A percentile compares a stretch with the other conserved stretches of the same genome.
Conservation (phyloP, 768 basidiomycete species). For the Psilocybe cyanescens region DNA sequence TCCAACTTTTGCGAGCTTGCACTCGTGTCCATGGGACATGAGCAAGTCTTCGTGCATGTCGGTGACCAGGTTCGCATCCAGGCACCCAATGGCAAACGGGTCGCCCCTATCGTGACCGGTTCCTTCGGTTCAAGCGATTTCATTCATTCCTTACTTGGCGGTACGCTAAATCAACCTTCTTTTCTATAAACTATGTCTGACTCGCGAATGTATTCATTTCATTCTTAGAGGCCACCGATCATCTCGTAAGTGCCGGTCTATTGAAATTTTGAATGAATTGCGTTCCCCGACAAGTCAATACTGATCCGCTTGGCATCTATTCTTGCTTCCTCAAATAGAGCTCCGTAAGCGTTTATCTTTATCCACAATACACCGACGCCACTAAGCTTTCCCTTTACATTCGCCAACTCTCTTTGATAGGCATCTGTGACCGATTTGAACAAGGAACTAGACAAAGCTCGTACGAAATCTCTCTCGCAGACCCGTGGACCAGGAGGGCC, state of each 20-base stretch:
- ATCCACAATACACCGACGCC: neutral
- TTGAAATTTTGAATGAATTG: neutral
- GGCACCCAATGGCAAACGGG: constrained; percentile 73
- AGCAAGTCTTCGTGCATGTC: constrained; percentile 83
- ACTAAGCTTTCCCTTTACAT: neutral
- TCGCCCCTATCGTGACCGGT: constrained; percentile 85
- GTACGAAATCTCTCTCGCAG: constrained; percentile 45
- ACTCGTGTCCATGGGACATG: constrained; percentile 74
- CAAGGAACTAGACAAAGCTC: constrained; percentile 73
- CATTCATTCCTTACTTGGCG: constrained; percentile 72
- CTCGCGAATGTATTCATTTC: constrained; percentile 36
- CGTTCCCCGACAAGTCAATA: neutral
- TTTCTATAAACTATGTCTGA: constrained; percentile 30
- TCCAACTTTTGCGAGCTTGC: constrained; percentile 89
- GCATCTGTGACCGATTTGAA: constrained; percentile 90
- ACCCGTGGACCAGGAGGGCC: constrained; percentile 37
- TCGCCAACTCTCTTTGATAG: constrained; percentile 32
- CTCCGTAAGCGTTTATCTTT: constrained; percentile 15
- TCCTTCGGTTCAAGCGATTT: constrained; percentile 84
- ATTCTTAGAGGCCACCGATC: constrained; percentile 61
- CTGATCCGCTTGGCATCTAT: neutral
- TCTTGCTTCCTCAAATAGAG: constrained; percentile 29
- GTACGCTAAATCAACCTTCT: constrained; percentile 40
- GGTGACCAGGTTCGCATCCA: constrained; percentile 79
- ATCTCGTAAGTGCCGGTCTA: constrained; percentile 47